A percentile compares a stretch with the other conserved stretches of the same genome.
These are phyloP conservation scores for Tothia fuscella DNA, from an alignment of 2,329 filamentous ascomycete genomes.

Conservation along the genomic window DNA sequence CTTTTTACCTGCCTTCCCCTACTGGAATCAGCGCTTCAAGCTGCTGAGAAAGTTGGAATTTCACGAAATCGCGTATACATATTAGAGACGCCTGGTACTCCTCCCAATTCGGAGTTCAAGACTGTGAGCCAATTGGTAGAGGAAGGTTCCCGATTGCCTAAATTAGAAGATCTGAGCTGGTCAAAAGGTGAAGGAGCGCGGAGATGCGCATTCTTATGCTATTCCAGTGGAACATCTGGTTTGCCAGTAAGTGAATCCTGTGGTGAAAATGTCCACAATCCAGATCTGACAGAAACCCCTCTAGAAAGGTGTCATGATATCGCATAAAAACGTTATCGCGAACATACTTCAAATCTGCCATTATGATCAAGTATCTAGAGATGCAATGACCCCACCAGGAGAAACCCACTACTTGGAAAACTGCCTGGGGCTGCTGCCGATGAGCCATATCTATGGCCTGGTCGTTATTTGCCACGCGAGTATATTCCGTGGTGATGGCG, in stretches of 20 bases:
- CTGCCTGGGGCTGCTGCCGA: slow-evolving; percentile 58
- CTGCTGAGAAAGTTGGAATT: slow-evolving; percentile 51
- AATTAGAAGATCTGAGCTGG: slow-evolving; percentile 48
- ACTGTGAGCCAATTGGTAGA: slow-evolving; percentile 53
- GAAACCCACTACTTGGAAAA: slow-evolving; percentile 38
- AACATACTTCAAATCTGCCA: slow-evolving; percentile 54
- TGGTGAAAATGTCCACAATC: background rate
- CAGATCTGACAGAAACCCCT: background rate
- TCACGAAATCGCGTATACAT: slow-evolving; percentile 55
- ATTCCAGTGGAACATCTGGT: slow-evolving; percentile 69
- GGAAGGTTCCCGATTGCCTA: slow-evolving; percentile 44
- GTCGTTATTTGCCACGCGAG: slow-evolving; percentile 56
- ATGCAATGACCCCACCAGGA: slow-evolving; percentile 25
- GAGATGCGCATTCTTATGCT: slow-evolving; percentile 65
- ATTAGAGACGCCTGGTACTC: slow-evolving; percentile 46
- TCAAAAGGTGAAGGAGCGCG: slow-evolving; percentile 51
- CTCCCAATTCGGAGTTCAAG: slow-evolving; percentile 40
- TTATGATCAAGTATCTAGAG: slow-evolving; percentile 35
- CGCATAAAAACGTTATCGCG: slow-evolving; percentile 66
- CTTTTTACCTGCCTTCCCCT: slow-evolving; percentile 62
- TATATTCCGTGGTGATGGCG: slow-evolving; percentile 59
- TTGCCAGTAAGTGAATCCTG: slow-evolving; percentile 45
- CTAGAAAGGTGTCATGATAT: slow-evolving; percentile 75
- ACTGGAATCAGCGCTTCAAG: slow-evolving; percentile 50
- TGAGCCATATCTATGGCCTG: slow-evolving; percentile 73